These are phyloP conservation scores for Stagonosporopsis chrysanthemi DNA, from an alignment of 2,329 filamentous ascomycete species.

Conservation along the genomic window DNA sequence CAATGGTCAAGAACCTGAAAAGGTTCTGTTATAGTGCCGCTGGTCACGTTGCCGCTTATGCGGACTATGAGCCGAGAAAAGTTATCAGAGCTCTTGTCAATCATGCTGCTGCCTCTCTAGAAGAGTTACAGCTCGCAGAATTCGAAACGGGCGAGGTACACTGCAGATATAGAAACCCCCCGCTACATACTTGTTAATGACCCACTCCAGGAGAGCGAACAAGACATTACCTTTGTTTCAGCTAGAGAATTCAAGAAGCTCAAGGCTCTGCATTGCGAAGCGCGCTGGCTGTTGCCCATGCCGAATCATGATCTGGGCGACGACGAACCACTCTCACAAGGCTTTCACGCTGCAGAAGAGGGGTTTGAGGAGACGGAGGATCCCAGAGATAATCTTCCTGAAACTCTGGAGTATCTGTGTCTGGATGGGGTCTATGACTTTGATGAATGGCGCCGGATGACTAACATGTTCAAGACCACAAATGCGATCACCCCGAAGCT, in stretches of 20 bases:
- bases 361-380: neutral
- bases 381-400: conserved; percentile 9
- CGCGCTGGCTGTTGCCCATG: neutral
- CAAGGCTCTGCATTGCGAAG: conserved; percentile 8
- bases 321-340: conserved; percentile 1
- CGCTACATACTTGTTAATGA: neutral
- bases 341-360: neutral
- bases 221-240: neutral
- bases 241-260: conserved; percentile 5
- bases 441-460: conserved; percentile 2
- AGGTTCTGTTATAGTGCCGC: conserved; percentile 20
- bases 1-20: conserved; percentile 15
- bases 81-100: conserved; percentile 15
- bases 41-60: conserved; percentile 7
- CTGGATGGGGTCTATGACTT: neutral
- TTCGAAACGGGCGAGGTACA: neutral
- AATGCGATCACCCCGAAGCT: conserved; percentile 8
- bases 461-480: neutral
- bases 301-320: neutral
- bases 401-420: conserved; percentile 10
- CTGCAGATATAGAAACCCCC: neutral
- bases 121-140: conserved; percentile 7
- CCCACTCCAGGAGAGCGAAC: neutral
- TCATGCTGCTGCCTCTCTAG: conserved; percentile 15
- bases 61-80: conserved; percentile 14